These are phyloP conservation scores for Lantana camara DNA, from an alignment of 257 asterid genomes.

Conservation along the genomic window DNA sequence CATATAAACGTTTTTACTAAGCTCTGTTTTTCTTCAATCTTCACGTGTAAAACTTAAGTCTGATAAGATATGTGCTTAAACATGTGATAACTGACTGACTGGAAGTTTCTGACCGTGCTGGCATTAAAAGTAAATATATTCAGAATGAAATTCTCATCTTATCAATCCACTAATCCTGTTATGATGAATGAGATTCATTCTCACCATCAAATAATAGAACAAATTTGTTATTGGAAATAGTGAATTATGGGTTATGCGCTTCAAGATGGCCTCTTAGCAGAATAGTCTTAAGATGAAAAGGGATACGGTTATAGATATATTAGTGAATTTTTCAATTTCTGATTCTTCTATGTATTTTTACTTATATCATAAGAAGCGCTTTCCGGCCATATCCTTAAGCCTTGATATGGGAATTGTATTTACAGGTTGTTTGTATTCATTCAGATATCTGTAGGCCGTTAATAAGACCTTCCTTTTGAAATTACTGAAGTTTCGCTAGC, in stretches of 20 bases:
- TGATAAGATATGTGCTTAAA: no score
- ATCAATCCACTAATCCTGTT: neutral
- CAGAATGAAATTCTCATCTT: neutral
- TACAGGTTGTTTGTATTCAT: neutral
- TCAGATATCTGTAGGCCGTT: neutral
- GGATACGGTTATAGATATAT: conserved; percentile 3
- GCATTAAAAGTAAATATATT: neutral
- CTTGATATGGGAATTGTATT: neutral
- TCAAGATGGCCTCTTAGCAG: neutral
- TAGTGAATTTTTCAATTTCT: neutral
- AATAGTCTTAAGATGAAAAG: neutral
- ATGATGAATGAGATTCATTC: neutral
- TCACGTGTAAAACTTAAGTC: neutral
- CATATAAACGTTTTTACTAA: no score
- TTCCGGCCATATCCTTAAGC: no score
- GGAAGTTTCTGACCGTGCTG: no score
- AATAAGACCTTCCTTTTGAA: conserved; percentile 1
- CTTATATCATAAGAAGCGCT: neutral
- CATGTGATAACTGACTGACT: no score
- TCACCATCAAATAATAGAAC: neutral
- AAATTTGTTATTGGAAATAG: conserved; percentile 3
- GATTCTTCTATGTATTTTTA: conserved; percentile 1
- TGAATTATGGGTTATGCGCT: neutral
- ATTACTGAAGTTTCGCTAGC: no score
- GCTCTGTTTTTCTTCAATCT: neutral